Evolutionary conservation across 176 grass and related monocot species (phyloP), one percentile per base, ranked within the genome.

Genomic region (Zoysia pacifica): DNA sequence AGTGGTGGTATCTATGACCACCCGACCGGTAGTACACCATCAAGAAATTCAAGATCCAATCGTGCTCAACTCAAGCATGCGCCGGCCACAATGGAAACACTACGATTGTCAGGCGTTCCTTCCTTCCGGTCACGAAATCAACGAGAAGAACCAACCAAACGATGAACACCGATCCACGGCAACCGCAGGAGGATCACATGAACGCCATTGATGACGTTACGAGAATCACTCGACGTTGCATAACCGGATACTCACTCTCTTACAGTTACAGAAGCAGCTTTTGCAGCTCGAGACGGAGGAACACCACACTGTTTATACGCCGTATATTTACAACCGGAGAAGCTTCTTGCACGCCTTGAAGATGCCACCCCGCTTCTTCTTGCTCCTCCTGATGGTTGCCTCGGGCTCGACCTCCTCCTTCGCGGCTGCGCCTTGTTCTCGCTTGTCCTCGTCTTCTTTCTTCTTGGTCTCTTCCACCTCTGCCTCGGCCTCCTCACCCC

Each of bases 271-370:
- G 40, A n/a, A 67, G 72, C 54, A 60, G 67, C 58, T 35, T 60
- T 60, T 60, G 56, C 56, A 60, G 58, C 50, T 54, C 13, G 5
- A 43, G 5, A 59, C 28, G 28, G 28, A 28, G 28, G 10, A 2
- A 11, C 65, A 51, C 4, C 9, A 41, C 11, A 18, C 44, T 28
- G 28, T 28, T 28, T 28, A 28, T 61, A 65, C 52, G 6, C 6
- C 19, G 19, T 45, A 4, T 6, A 45, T 71, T 77, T 56, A 89
- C 82, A 85, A 18, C 69, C 70, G 63, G 87, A 88, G 35, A 44
- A 85, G 62, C 55, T 79, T 91, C 80, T 77, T 89, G 87, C 87
- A 85, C 16, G 78, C 87, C 83, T 41, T 89, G 51, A 85, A 4
- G 67, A 89, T 67, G 51, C 47, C 63, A 5, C 87, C 66, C 44